A percentile compares a stretch with the other conserved stretches of the same genome.
These are phyloP conservation scores for Ogataea glucozyma DNA, from an alignment of 805 yeast genomes.

Conservation along the genomic window DNA sequence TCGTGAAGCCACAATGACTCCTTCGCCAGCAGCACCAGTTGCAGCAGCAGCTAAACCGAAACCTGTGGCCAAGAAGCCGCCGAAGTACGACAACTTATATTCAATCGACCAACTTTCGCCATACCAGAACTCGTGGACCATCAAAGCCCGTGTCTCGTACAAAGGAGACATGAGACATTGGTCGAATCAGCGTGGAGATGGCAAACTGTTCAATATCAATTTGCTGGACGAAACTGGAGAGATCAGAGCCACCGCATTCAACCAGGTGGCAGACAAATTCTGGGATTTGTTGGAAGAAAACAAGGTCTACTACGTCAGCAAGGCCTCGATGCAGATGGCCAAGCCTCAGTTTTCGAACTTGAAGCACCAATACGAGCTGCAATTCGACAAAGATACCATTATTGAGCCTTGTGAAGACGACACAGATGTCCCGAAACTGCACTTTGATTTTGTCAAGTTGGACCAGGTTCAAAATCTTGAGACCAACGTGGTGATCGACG, in stretches of 20 bases:
- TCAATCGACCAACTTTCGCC: conserved; percentile 91
- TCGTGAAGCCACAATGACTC: conserved; percentile 17
- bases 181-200: conserved; percentile 85
- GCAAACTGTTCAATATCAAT: conserved; percentile 84
- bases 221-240: conserved; percentile 94
- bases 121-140: conserved; percentile 86
- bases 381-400: conserved; percentile 74
- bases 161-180: conserved; percentile 88
- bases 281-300: conserved; percentile 83
- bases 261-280: conserved; percentile 78
- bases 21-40: conserved; percentile 22
- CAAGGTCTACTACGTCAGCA: conserved; percentile 79
- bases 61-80: conserved; percentile 23
- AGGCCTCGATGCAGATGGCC: conserved; percentile 77
- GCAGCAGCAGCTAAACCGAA: conserved; percentile 16
- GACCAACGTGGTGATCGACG: conserved; percentile 75
- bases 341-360: conserved; percentile 84
- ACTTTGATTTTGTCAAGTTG: conserved; percentile 73
- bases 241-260: conserved; percentile 93
- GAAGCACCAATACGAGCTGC: conserved; percentile 84
- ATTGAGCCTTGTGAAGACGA: conserved; percentile 64
- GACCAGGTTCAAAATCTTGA: conserved; percentile 66
- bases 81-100: conserved; percentile 45
- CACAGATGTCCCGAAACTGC: conserved; percentile 72
- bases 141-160: conserved; percentile 86